Base-by-base conservation (phyloP, 306 rosid genomes). In the Vicia villosa region DNA sequence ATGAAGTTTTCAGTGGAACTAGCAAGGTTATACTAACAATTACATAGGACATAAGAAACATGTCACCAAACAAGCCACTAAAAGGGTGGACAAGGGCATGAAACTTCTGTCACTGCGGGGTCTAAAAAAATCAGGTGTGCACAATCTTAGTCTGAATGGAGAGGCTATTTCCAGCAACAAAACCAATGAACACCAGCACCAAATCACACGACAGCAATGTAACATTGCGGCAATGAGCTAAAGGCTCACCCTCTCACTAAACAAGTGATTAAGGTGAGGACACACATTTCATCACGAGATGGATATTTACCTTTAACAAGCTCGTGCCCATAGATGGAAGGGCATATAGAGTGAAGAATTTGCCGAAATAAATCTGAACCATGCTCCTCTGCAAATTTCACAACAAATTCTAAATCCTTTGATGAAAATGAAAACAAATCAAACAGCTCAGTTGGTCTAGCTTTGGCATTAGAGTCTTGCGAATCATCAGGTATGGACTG, bases 261-360 rank as follows among this genome's bases (percentile, higher is more conserved):
- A 79, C 63, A 50, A 15, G 62, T 16, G 1, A 72, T 20, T 28
- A 54, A 67, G 20, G 64, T 34, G 46, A 54, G 72, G 65, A 69
- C 49, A 22, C 76, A 63, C 19, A 20, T 68, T 68, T 67, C 68
- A 70, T 43, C 57, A 60, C 38, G 37, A 40, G 41, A 37, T 41
- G 58, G 9, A 66, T 59, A 42, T 64, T 73, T 80, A 94, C 98
- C 97, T 87, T 94, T 94, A 72, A 94, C 96, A 75, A 94, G 95
- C 59, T 94, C 98, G 46, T 94, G 96, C 16, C 98, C 98, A 41
- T 82, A 87, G 76, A 94, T 90, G 46, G 98, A 94, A 58, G 97
- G 96, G 81, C 97, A 94, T 64, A 94, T 79, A 55, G 98, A 88
- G 46, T 94, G 97, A 75, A 94, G 87, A 66, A 90, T 80, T 83